A percentile compares a stretch with the other conserved stretches of the same genome.
phyloP scores from a whole-genome alignment of 2,329 filamentous ascomycete genomes.

The Akanthomyces muscarius region DNA sequence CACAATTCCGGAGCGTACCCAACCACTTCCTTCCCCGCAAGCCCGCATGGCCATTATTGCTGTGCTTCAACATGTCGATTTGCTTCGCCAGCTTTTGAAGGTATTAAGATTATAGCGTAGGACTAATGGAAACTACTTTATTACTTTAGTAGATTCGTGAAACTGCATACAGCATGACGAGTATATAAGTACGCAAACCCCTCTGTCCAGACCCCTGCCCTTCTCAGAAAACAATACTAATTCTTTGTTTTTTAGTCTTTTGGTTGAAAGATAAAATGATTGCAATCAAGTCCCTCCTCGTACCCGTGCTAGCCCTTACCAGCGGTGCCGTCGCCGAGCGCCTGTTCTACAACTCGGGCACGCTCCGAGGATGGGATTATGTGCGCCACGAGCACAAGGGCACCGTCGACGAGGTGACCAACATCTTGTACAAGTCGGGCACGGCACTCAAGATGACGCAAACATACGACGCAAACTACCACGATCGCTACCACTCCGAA shows the following conservation, averaged over 20 bases:
- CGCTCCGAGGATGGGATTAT: constrained; percentile 37
- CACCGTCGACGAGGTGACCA: constrained; percentile 38
- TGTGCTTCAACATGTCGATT: not conserved
- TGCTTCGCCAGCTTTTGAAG: not conserved
- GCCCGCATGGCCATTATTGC: too few relatives aligned
- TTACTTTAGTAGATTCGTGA: not conserved
- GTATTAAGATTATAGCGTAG: not conserved
- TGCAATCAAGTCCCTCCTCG: constrained; percentile 16
- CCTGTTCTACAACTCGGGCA: constrained; percentile 41
- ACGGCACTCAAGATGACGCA: constrained; percentile 44
- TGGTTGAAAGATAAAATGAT: constrained; percentile 11
- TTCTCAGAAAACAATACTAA: too few relatives aligned
- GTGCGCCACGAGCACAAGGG: constrained; percentile 39
- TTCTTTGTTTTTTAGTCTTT: constrained; percentile 3
- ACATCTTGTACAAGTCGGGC: constrained; percentile 35
- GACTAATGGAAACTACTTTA: too few relatives aligned
- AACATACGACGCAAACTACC: constrained; percentile 38
- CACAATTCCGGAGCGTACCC: not conserved
- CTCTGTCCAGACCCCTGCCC: too few relatives aligned
- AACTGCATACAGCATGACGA: not conserved
- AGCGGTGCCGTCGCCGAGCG: constrained; percentile 30
- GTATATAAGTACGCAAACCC: constrained; percentile 10
- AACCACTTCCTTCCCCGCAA: too few relatives aligned
- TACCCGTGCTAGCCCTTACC: constrained; percentile 23
- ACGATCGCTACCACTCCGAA: constrained; percentile 47